A percentile compares a stretch with the other conserved stretches of the same genome.
phyloP scores from a whole-genome alignment of 78 protist genomes.

The Anaeramoeba flamelloides region DNA sequence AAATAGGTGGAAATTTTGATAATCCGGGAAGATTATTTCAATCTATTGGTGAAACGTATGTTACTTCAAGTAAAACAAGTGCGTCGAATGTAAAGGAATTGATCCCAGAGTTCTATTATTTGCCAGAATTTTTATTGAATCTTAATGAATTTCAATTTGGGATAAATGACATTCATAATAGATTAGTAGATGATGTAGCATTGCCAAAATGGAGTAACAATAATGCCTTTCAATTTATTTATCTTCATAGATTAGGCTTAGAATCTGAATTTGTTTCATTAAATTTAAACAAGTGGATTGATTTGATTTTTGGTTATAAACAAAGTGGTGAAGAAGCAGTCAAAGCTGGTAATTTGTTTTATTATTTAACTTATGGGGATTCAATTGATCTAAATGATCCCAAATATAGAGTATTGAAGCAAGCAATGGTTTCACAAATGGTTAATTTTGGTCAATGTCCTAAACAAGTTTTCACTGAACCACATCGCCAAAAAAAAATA shows the following conservation, averaged over 20 bases:
- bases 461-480: neutral
- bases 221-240: neutral
- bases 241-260: neutral
- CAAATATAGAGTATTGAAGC: neutral
- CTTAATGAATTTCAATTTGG: neutral
- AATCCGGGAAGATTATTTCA: neutral
- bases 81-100: neutral
- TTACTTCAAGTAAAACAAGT: neutral
- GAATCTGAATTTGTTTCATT: neutral
- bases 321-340: neutral
- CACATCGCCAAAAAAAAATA: neutral
- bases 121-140: neutral
- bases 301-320: neutral
- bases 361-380: neutral
- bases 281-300: neutral
- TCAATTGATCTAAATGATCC: no score
- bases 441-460: neutral
- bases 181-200: neutral
- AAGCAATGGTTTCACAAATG: neutral
- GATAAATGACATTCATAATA: neutral
- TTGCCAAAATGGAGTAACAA: neutral
- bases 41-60: neutral
- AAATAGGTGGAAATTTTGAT: neutral
- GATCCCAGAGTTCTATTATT: neutral
- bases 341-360: neutral